A percentile compares a stretch with the other conserved stretches of the same genome.
Evolutionary conservation across 1,284 basidiomycete species (phyloP).

Genomic region (Clitocybe nebularis): DNA sequence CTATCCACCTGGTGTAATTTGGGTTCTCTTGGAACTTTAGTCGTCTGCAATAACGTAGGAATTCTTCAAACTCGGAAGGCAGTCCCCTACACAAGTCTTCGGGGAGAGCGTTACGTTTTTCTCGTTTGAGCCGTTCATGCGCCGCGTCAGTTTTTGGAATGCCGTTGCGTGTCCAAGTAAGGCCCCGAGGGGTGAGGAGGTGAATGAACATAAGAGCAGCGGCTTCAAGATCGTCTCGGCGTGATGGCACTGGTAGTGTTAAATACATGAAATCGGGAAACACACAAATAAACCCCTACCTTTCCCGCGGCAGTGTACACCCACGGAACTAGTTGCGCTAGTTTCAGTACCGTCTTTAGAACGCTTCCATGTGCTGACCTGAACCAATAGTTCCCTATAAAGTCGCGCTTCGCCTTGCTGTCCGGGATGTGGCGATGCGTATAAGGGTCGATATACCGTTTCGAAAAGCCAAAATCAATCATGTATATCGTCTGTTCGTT

Average conservation of each 20-base stretch:
- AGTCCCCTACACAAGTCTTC: slow-evolving; percentile 69
- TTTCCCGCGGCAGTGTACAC: slow-evolving; percentile 70
- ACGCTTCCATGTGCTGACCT: slow-evolving; percentile 27
- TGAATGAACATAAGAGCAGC: slow-evolving; percentile 74
- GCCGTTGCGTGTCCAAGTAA: slow-evolving; percentile 73
- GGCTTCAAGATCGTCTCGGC: slow-evolving; percentile 74
- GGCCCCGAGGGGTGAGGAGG: slow-evolving; percentile 67
- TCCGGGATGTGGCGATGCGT: slow-evolving; percentile 66
- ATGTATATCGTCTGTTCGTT: slow-evolving; percentile 64
- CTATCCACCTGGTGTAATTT: slow-evolving; percentile 60
- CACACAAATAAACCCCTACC: slow-evolving; percentile 44
- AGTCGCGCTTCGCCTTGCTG: slow-evolving; percentile 60
- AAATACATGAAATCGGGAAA: neutral
- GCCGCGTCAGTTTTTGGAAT: slow-evolving; percentile 63
- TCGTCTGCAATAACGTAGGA: slow-evolving; percentile 63
- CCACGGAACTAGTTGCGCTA: slow-evolving; percentile 46
- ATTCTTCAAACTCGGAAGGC: slow-evolving; percentile 69
- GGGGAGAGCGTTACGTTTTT: slow-evolving; percentile 53
- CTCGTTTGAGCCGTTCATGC: slow-evolving; percentile 57
- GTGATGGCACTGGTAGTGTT: slow-evolving; percentile 53
- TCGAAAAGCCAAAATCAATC: slow-evolving; percentile 82
- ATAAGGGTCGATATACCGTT: slow-evolving; percentile 61
- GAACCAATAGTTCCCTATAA: slow-evolving; percentile 81
- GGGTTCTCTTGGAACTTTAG: slow-evolving; percentile 64
- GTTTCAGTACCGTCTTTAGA: slow-evolving; percentile 1